Conservation (phyloP, 2,329 filamentous ascomycete genomes). For the Byssochlamys sp. region DNA sequence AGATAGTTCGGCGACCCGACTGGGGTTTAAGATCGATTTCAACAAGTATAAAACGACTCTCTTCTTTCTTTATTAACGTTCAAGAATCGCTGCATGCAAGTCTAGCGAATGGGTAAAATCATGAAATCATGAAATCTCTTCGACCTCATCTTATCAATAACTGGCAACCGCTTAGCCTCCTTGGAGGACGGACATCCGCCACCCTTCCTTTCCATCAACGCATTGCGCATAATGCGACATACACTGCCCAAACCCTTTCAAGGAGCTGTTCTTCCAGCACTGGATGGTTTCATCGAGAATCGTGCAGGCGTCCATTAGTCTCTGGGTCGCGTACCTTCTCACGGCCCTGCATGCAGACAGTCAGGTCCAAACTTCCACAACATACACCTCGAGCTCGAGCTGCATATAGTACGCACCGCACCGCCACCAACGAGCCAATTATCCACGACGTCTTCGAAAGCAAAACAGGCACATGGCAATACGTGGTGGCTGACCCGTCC, state of each 20-base stretch:
- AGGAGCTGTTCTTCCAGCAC: not conserved
- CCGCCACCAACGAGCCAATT: conserved; percentile 10
- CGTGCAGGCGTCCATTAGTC: not conserved
- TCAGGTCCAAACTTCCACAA: not conserved
- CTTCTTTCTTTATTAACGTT: not conserved
- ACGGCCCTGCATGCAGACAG: not conserved
- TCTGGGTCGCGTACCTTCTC: not conserved
- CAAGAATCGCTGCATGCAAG: not conserved
- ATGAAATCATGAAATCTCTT: not conserved
- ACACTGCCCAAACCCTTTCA: not conserved
- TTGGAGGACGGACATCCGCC: not conserved
- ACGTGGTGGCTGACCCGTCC: conserved; percentile 42
- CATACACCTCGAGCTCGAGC: not conserved
- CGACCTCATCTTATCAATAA: not conserved
- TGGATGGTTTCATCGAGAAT: not conserved
- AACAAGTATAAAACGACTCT: not conserved
- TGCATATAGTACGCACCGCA: not conserved
- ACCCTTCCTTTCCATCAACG: not conserved
- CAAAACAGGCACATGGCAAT: conserved; percentile 28
- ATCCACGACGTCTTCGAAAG: conserved; percentile 28
- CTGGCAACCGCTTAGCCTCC: not conserved
- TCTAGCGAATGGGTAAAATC: not conserved
- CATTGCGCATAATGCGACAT: not conserved
- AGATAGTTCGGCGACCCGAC: no score
- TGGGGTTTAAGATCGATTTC: no score